phyloP scores from a whole-genome alignment of 768 basidiomycete species.

The Russula emetica region DNA sequence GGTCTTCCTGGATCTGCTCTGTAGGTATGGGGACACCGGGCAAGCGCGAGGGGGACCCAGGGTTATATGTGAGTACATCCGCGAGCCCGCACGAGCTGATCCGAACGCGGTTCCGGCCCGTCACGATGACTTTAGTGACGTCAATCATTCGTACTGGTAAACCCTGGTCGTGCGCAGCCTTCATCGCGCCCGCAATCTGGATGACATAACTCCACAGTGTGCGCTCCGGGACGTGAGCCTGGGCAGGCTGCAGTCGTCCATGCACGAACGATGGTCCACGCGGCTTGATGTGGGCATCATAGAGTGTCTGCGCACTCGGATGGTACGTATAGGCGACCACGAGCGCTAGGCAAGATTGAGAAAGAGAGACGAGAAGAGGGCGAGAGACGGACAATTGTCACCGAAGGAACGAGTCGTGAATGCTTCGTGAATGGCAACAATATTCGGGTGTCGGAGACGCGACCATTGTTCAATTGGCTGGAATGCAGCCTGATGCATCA shows the following conservation, averaged over 20 bases:
- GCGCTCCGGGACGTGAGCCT: conserved; percentile 57
- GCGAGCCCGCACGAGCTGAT: conserved; percentile 82
- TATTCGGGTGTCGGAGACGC: conserved; percentile 75
- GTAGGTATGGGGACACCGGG: conserved; percentile 28
- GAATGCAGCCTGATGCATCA: conserved; percentile 80
- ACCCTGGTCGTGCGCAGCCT: conserved; percentile 76
- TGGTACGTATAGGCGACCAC: conserved; percentile 90
- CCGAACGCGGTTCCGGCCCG: conserved; percentile 86
- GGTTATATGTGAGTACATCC: conserved; percentile 78
- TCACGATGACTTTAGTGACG: conserved; percentile 79
- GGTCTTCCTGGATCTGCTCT: conserved; percentile 77
- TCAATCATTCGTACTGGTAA: conserved; percentile 81
- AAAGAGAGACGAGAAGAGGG: conserved; percentile 21
- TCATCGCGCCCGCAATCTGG: conserved; percentile 85
- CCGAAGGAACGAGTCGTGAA: conserved; percentile 92
- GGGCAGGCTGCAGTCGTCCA: conserved; percentile 38
- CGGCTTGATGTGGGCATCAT: conserved; percentile 68
- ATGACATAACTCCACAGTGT: conserved; percentile 90
- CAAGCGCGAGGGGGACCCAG: conserved; percentile 28
- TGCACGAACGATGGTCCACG: conserved; percentile 40
- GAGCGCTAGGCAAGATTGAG: conserved; percentile 52
- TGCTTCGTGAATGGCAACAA: conserved; percentile 81
- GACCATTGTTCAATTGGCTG: conserved; percentile 81
- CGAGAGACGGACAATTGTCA: conserved; percentile 70
- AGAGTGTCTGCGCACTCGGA: conserved; percentile 76